These are phyloP conservation scores for Cyathus striatus DNA, from an alignment of 768 basidiomycete species.

Conservation along the genomic window DNA sequence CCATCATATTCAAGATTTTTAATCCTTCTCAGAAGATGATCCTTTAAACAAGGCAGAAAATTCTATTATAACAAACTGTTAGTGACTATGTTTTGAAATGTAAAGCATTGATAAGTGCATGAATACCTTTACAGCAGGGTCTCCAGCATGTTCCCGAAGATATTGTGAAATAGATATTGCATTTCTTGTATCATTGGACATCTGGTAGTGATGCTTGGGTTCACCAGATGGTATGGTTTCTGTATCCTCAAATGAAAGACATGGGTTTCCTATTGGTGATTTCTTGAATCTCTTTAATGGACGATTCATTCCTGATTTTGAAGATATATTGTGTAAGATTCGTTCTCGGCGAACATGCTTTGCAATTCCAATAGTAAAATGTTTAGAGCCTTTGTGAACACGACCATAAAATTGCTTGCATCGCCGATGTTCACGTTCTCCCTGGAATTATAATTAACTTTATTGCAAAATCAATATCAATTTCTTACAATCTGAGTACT, in stretches of 20 bases:
- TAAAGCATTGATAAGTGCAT: not conserved
- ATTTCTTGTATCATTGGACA: conserved; percentile 7
- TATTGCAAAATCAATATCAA: not conserved
- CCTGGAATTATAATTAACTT: conserved; percentile 6
- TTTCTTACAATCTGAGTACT: conserved; percentile 5
- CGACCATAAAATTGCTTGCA: conserved; percentile 10
- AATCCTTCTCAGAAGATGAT: conserved; percentile 23
- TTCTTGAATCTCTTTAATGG: conserved; percentile 9
- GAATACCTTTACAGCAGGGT: conserved; percentile 14
- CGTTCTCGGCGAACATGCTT: conserved; percentile 10
- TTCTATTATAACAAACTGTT: conserved; percentile 8
- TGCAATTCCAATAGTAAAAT: conserved; percentile 7
- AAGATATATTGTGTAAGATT: conserved; percentile 4
- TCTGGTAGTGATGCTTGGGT: conserved; percentile 11
- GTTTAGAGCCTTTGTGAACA: conserved; percentile 12
- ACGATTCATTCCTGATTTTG: conserved; percentile 3
- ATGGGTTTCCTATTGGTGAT: conserved; percentile 15
- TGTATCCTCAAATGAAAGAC: not conserved
- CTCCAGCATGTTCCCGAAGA: conserved; percentile 7
- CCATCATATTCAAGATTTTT: conserved; percentile 8
- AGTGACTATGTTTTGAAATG: not conserved
- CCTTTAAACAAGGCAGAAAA: conserved; percentile 19
- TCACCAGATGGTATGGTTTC: not conserved
- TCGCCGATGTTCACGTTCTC: conserved; percentile 10
- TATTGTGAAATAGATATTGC: conserved; percentile 8